Evolutionary conservation across 305 asterid species (phyloP).

Genomic region (Fraxinus sp.): DNA sequence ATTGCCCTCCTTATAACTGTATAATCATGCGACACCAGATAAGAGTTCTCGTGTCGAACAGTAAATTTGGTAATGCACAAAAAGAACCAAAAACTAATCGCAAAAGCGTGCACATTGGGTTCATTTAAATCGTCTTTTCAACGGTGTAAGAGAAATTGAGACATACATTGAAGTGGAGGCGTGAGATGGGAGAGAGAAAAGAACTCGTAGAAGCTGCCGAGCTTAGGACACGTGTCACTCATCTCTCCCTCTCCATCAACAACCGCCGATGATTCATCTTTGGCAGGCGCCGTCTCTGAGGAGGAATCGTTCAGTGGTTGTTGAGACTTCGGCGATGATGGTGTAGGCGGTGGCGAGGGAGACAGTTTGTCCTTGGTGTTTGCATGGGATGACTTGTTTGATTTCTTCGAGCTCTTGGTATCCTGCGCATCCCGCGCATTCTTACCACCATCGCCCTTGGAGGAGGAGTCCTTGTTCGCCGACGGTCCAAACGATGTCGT

Average conservation of each 20-base stretch:
- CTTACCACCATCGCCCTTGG: conserved; percentile 38
- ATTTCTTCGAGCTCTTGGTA: conserved; percentile 52
- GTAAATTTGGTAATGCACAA: neutral
- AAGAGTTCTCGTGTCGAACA: neutral
- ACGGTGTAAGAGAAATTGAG: neutral
- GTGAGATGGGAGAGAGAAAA: conserved; percentile 94
- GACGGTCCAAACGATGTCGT: conserved; percentile 88
- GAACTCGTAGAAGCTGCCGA: conserved; percentile 94
- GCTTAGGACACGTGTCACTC: conserved; percentile 77
- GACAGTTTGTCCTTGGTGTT: conserved; percentile 38
- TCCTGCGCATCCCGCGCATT: conserved; percentile 48
- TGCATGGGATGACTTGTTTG: conserved; percentile 53
- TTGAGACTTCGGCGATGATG: conserved; percentile 17
- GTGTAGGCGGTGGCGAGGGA: conserved; percentile 57
- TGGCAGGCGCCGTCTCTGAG: conserved; percentile 20
- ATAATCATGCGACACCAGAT: conserved; percentile 9
- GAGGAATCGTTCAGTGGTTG: conserved; percentile 19
- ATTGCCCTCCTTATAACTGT: conserved; percentile 68
- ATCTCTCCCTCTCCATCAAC: conserved; percentile 78
- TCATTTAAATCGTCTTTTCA: neutral
- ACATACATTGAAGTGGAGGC: conserved; percentile 87
- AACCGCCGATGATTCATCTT: conserved; percentile 43
- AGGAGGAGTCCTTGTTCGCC: conserved; percentile 39
- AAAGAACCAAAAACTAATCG: neutral
- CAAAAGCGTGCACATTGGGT: neutral